phyloP scores from a whole-genome alignment of 371 early-diverging fungal genomes.

The Lichtheimia hyalospora region DNA sequence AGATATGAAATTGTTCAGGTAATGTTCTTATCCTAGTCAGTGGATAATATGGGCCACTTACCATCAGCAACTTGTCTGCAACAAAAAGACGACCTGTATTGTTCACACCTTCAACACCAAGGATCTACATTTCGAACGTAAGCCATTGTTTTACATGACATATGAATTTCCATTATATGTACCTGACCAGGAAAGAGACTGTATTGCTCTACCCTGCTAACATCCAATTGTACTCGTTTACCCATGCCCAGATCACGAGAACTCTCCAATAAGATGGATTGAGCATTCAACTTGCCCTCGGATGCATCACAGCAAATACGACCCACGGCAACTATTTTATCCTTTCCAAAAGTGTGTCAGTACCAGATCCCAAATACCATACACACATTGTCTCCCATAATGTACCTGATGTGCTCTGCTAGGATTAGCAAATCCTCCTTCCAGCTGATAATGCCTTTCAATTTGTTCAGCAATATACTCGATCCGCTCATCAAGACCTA shows the following conservation, averaged over 20 bases:
- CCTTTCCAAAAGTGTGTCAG: constrained; percentile 8
- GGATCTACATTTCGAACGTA: constrained; percentile 16
- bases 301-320: constrained; percentile 72
- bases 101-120: constrained; percentile 48
- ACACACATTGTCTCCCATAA: neutral
- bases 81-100: constrained; percentile 21
- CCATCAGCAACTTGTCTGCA: constrained; percentile 19
- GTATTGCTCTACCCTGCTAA: constrained; percentile 54
- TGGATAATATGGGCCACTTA: constrained; percentile 2
- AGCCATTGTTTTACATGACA: neutral
- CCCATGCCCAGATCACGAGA: constrained; percentile 75
- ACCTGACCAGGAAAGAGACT: constrained; percentile 79
- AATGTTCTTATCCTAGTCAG: neutral
- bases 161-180: constrained; percentile 19
- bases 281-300: constrained; percentile 64
- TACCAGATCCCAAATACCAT: neutral
- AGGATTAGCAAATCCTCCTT: constrained; percentile 61
- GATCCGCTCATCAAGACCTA: constrained; percentile 67
- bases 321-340: constrained; percentile 54
- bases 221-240: constrained; percentile 61
- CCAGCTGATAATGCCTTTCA: constrained; percentile 42
- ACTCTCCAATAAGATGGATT: constrained; percentile 76
- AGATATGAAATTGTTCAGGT: neutral
- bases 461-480: constrained; percentile 65
- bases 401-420: constrained; percentile 53